Evolutionary conservation across 2,329 filamentous ascomycete genomes (phyloP).

Genomic region (Thermothelomyces thermophilus): DNA sequence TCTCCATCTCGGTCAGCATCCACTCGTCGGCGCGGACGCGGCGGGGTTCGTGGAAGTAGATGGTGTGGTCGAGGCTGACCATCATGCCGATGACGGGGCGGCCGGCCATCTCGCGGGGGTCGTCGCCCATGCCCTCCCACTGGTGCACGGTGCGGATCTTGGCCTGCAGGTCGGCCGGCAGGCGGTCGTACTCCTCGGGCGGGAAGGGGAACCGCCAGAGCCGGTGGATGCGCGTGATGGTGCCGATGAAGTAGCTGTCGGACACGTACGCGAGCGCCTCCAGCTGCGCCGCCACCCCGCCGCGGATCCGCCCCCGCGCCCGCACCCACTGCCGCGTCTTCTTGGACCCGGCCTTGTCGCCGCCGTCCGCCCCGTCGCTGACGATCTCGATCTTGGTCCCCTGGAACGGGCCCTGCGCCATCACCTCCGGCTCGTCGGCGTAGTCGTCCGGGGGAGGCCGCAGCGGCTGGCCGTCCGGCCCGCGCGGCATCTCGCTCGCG

Average conservation of each 20-base stretch:
- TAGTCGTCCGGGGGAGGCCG: conserved; percentile 29
- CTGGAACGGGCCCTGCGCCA: conserved; percentile 43
- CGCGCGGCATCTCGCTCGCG: conserved; percentile 50
- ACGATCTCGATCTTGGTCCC: conserved; percentile 38
- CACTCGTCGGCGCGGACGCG: conserved; percentile 60
- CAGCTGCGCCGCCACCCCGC: conserved; percentile 74
- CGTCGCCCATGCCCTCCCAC: conserved; percentile 31
- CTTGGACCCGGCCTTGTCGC: conserved; percentile 56
- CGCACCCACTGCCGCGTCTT: conserved; percentile 68
- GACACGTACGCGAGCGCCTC: conserved; percentile 88
- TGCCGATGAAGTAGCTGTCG: conserved; percentile 90
- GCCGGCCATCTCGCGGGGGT: conserved; percentile 38
- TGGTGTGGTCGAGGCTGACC: conserved; percentile 71
- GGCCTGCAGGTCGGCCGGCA: conserved; percentile 35
- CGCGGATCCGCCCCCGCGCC: conserved; percentile 68
- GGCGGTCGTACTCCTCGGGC: conserved; percentile 43
- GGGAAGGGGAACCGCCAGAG: conserved; percentile 62
- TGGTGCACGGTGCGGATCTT: conserved; percentile 35
- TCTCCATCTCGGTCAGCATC: conserved; percentile 76
- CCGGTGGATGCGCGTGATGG: conserved; percentile 71
- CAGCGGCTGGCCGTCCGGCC: conserved; percentile 13
- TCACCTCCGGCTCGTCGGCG: conserved; percentile 45
- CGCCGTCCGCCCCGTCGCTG: conserved; percentile 35
- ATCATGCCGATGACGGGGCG: conserved; percentile 71
- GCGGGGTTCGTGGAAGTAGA: conserved; percentile 59